Conservation (phyloP, 495 filamentous ascomycete species). For the Venustampulla echinocandica region DNA sequence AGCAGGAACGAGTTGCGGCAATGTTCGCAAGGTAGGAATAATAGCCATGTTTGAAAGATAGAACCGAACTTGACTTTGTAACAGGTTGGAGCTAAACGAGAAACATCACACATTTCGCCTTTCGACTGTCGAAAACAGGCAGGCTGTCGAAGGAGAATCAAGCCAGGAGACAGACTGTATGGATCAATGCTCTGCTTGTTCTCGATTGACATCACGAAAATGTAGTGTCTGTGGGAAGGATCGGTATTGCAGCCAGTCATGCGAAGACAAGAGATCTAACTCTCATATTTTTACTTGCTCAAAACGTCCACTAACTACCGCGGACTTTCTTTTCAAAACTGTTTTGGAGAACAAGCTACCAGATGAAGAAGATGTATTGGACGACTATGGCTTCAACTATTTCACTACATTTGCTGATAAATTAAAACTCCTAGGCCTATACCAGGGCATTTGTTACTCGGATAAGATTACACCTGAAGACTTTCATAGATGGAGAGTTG, state of each 20-base stretch:
- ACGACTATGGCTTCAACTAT: constrained; percentile 26
- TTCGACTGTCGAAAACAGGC: neutral
- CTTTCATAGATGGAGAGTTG: constrained; percentile 22
- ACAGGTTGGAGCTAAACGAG: neutral
- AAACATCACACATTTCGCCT: neutral
- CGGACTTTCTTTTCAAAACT: constrained; percentile 25
- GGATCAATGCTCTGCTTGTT: neutral
- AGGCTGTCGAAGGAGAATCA: neutral
- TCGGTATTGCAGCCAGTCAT: neutral
- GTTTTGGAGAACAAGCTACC: constrained; percentile 22
- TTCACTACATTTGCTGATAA: constrained; percentile 9
- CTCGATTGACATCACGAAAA: too few relatives aligned
- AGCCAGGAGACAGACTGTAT: neutral
- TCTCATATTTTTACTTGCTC: neutral
- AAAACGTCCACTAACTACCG: constrained; percentile 26
- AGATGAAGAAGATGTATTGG: constrained; percentile 25
- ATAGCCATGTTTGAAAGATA: neutral
- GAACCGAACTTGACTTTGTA: neutral
- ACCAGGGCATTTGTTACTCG: constrained; percentile 20
- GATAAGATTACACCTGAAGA: constrained; percentile 22
- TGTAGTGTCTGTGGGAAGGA: too few relatives aligned
- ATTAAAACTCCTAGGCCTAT: constrained; percentile 22
- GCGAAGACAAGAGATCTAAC: too few relatives aligned
- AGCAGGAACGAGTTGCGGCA: neutral
- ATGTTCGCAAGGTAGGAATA: neutral